These are phyloP conservation scores for Cephaloascus fragrans DNA, from an alignment of 805 yeast species.

Conservation along the genomic window DNA sequence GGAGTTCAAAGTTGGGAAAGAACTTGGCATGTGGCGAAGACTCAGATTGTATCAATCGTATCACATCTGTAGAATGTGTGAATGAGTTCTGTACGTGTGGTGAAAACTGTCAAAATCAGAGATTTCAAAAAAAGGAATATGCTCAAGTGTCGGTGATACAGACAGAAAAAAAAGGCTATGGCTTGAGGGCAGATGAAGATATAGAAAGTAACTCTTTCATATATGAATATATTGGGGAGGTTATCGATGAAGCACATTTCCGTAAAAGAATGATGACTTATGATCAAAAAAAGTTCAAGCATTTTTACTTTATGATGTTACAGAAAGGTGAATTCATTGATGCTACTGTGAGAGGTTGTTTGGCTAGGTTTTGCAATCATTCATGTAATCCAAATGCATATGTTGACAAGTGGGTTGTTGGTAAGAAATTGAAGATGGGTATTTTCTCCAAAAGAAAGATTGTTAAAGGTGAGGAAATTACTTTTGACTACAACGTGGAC, in stretches of 20 bases:
- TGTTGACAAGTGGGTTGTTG: conserved; percentile 97
- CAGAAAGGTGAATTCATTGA: conserved; percentile 90
- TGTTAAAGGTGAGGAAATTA: conserved; percentile 74
- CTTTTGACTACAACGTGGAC: conserved; percentile 90
- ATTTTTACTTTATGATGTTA: conserved; percentile 93
- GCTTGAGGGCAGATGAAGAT: conserved; percentile 60
- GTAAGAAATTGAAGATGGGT: conserved; percentile 86
- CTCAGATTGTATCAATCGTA: conserved; percentile 84
- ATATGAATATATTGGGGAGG: conserved; percentile 92
- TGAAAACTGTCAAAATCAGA: conserved; percentile 69
- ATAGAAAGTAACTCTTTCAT: conserved; percentile 62
- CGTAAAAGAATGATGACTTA: conserved; percentile 65
- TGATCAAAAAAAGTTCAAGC: conserved; percentile 58
- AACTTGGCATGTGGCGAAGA: conserved; percentile 73
- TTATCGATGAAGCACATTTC: conserved; percentile 73
- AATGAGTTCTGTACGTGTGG: conserved; percentile 69
- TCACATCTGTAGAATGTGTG: conserved; percentile 87
- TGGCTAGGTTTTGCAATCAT: conserved; percentile 91
- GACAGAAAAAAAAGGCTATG: conserved; percentile 84
- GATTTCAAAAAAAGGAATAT: conserved; percentile 73
- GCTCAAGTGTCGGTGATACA: conserved; percentile 72
- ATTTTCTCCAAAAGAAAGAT: conserved; percentile 79
- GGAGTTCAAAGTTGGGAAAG: conserved; percentile 25
- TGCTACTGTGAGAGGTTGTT: conserved; percentile 81
- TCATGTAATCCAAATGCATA: conserved; percentile 92